Evolutionary conservation across 345 rosid species (phyloP).

Genomic region (Salix arbutifolia): DNA sequence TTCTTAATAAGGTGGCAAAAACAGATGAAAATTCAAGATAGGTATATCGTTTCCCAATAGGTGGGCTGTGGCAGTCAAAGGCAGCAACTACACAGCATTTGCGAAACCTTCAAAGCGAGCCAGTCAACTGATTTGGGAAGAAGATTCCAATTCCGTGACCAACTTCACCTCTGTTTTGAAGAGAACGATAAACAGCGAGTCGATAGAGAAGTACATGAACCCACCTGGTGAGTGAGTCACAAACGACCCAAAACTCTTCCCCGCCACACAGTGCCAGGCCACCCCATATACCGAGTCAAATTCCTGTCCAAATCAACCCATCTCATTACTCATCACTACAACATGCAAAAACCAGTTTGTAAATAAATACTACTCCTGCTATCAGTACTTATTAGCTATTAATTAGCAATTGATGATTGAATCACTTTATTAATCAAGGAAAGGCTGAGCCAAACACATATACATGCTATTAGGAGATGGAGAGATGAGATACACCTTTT

Average conservation of each 20-base stretch:
- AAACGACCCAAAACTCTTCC: slow-evolving; percentile 42
- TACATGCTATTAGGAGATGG: not conserved
- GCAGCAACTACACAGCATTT: no score
- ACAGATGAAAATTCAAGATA: no score
- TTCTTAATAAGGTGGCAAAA: no score
- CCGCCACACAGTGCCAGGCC: slow-evolving; percentile 53
- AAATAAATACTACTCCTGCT: not conserved
- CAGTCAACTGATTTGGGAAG: not conserved
- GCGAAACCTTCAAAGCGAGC: not conserved
- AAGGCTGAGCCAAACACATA: not conserved
- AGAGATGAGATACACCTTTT: slow-evolving; percentile 21
- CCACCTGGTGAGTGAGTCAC: slow-evolving; percentile 40
- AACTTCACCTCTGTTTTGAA: slow-evolving; percentile 39
- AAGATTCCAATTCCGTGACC: slow-evolving; percentile 13
- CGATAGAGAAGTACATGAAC: slow-evolving; percentile 39
- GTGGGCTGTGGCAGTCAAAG: no score
- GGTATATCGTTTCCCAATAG: no score
- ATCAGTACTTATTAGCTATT: no score
- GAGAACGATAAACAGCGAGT: slow-evolving; percentile 30
- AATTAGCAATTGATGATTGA: not conserved
- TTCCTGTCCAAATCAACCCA: slow-evolving; percentile 18
- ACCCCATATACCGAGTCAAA: slow-evolving; percentile 39
- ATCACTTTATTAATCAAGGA: not conserved
- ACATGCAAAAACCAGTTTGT: not conserved
- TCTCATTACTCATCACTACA: not conserved